A percentile compares a stretch with the other conserved stretches of the same genome.
Evolutionary conservation across 305 asterid species (phyloP).

Genomic region (Euphrasia arctica): DNA sequence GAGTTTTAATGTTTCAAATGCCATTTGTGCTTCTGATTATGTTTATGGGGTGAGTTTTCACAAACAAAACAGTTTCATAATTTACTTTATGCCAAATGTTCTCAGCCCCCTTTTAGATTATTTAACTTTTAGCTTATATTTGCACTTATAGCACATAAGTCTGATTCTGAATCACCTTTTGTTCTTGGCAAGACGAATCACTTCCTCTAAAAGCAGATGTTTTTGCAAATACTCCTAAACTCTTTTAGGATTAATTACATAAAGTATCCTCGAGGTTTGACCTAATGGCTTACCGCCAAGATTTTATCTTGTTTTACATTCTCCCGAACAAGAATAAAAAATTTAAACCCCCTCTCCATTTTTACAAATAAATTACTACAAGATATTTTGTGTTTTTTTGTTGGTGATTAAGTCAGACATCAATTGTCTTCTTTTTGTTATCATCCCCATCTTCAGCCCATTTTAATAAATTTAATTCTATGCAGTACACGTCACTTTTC

Average conservation of each 20-base stretch:
- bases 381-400: too few relatives aligned
- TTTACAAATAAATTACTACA: too few relatives aligned
- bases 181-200: background rate
- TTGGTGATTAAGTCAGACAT: too few relatives aligned
- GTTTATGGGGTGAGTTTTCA: background rate
- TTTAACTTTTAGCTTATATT: background rate
- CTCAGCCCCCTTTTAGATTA: background rate
- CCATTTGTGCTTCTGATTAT: background rate
- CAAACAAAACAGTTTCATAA: background rate
- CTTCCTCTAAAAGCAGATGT: conserved; percentile 4
- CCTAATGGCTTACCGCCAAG: too few relatives aligned
- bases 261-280: background rate
- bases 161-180: background rate
- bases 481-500: conserved; percentile 55
- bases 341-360: too few relatives aligned
- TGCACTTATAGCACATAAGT: background rate
- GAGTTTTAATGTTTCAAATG: background rate
- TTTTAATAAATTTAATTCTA: background rate
- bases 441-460: background rate
- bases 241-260: background rate
- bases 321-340: too few relatives aligned
- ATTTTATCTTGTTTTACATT: too few relatives aligned
- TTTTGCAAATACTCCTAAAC: background rate
- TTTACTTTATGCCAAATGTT: background rate
- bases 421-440: too few relatives aligned